Evolutionary conservation across 2,329 filamentous ascomycete genomes (phyloP).

Genomic region (Colletotrichum sp.): DNA sequence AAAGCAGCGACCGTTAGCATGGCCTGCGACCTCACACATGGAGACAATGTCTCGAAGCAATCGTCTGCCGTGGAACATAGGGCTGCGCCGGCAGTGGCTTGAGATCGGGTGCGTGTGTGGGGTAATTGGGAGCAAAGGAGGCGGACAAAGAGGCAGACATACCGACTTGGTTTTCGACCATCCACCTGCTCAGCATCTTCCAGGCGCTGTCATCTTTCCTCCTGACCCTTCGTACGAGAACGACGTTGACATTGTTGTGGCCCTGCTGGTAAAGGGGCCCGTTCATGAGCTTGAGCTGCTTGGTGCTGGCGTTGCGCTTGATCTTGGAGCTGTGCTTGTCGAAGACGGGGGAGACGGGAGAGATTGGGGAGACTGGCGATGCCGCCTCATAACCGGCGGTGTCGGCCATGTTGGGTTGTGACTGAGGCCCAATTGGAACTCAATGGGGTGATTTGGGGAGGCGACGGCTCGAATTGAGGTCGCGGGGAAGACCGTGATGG

Average conservation of each 20-base stretch:
- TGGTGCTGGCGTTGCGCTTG: conserved; percentile 16
- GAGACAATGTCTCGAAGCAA: background rate
- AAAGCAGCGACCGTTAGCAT: conserved; percentile 25
- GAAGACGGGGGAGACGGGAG: background rate
- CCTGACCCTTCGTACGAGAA: conserved; percentile 62
- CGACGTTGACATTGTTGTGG: conserved; percentile 50
- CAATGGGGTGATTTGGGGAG: background rate
- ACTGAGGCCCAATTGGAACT: conserved; percentile 8
- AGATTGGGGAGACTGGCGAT: conserved; percentile 2
- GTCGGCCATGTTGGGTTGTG: conserved; percentile 15
- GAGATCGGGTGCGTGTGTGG: background rate
- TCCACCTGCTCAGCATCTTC: conserved; percentile 68
- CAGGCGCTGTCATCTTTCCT: conserved; percentile 66
- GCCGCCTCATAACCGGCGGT: conserved; percentile 2
- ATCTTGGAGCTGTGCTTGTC: conserved; percentile 9
- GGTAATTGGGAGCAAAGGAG: background rate
- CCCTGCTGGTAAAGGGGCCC: conserved; percentile 64
- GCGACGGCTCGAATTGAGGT: conserved; percentile 1
- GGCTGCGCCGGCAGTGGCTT: background rate
- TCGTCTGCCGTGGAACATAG: background rate
- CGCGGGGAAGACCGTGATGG: background rate
- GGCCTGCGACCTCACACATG: background rate
- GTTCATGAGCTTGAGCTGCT: conserved; percentile 47
- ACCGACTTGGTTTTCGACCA: conserved; percentile 84
- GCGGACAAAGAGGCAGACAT: conserved; percentile 35